phyloP scores from a whole-genome alignment of 2,329 filamentous ascomycete genomes.

The Trichoderma citrinoviride region DNA sequence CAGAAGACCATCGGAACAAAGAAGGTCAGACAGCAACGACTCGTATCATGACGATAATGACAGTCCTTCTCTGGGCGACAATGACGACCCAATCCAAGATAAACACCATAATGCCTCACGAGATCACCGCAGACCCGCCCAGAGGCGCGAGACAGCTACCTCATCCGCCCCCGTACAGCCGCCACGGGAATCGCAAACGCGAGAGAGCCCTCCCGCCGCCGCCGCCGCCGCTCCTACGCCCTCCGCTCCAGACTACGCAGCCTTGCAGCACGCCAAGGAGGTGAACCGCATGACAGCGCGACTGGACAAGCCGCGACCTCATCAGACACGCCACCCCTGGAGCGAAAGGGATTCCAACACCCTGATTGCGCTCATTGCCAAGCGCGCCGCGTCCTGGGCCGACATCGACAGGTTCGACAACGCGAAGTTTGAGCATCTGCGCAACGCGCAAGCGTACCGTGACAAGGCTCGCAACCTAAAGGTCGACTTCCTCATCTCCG shows the following conservation, averaged over 20 bases:
- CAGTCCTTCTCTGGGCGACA: background rate
- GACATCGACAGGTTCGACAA: conserved; percentile 34
- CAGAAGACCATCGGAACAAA: too few relatives aligned
- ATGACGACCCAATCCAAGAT: too few relatives aligned
- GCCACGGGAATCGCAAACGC: background rate
- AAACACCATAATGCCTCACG: background rate
- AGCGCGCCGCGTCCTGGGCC: conserved; percentile 32
- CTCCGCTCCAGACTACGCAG: conserved; percentile 25
- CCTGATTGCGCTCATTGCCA: conserved; percentile 44
- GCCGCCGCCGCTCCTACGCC: background rate
- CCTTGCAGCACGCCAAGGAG: conserved; percentile 31
- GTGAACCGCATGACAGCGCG: conserved; percentile 25
- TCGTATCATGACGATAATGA: too few relatives aligned
- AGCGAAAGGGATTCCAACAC: conserved; percentile 39
- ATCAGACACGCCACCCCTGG: conserved; percentile 41
- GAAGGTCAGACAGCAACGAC: background rate
- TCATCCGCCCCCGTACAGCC: background rate
- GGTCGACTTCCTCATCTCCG: conserved; percentile 48
- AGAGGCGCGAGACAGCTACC: background rate
- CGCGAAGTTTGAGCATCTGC: conserved; percentile 41
- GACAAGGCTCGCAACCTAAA: conserved; percentile 59
- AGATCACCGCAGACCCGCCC: background rate
- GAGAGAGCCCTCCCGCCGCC: background rate
- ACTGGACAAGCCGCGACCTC: conserved; percentile 26
- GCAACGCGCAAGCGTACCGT: conserved; percentile 55